Base-by-base conservation (phyloP, 805 yeast species). In the Ogataea paraovalis region DNA sequence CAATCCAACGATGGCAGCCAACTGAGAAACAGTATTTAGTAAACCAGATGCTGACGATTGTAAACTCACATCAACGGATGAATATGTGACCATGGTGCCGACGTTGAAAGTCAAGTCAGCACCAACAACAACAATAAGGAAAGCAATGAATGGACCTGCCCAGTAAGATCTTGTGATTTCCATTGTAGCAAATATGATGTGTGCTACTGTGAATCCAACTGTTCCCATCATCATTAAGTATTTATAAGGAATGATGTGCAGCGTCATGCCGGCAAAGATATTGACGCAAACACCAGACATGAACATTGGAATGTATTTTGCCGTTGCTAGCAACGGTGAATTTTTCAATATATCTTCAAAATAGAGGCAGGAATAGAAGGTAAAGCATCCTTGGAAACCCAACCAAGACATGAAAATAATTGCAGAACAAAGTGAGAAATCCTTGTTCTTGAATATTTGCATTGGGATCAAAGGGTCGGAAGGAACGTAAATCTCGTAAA, bases 51-150 rank as follows among this genome's bases (percentile, higher is more conserved):
- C 76, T 3, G 71, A 53, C 18, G 71, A 65, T 46, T 69, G 74
- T 6, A 65, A 54, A 21, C 56, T 49, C 21, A 52, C 43, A 4
- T 65, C 51, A 6, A 73, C 76, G 0, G 71, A 53, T 4, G 64
- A 57, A 28, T 70, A 54, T 1, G 74, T 61, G 28, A 70, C 68
- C 62, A 70, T 47, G 42, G 66, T 72, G 41, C 65, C 67, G 4
- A 73, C 72, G 46, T 73, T 73, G 52, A 64, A 73, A 9, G 67
- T 52, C 12, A 73, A 53, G 51, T 73, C 77, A 2, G 74, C 73
- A 5, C 76, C 75, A n/a, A 70, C 44, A 14, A 68, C 71, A 3
- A 59, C 54, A 18, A 68, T 38, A 19, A 65, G 54, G 43, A 61
- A 57, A 1, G 71, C 67, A 43, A 68, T 68, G 45, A 73, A 69